Evolutionary conservation across 768 basidiomycete species (phyloP).

Genomic region (Boletus rubroflammeus): DNA sequence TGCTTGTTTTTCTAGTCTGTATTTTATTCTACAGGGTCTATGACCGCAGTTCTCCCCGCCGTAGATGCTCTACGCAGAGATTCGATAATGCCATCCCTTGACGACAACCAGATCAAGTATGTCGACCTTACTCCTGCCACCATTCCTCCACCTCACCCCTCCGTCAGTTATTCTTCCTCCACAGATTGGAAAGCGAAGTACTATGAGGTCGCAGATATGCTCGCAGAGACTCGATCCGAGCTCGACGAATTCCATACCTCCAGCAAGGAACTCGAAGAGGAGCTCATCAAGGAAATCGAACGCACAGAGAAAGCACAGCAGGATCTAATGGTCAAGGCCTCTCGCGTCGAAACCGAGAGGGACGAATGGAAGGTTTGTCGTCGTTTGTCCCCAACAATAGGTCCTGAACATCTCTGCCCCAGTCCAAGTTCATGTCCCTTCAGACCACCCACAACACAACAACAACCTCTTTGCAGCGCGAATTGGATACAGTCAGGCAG

Average conservation of each 20-base stretch:
- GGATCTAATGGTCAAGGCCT: constrained; percentile 70
- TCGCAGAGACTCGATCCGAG: constrained; percentile 78
- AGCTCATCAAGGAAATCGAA: constrained; percentile 87
- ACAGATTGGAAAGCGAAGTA: constrained; percentile 79
- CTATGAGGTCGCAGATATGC: constrained; percentile 79
- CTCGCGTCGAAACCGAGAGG: constrained; percentile 67
- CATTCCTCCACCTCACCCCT: constrained; percentile 16
- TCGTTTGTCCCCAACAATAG: background rate
- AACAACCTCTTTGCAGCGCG: constrained; percentile 85
- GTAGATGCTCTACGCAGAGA: constrained; percentile 58
- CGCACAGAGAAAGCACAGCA: constrained; percentile 82
- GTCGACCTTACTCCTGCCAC: constrained; percentile 13
- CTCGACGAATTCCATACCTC: constrained; percentile 85
- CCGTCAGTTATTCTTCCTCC: constrained; percentile 50
- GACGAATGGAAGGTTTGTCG: constrained; percentile 89
- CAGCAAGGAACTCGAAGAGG: constrained; percentile 89
- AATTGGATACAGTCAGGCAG: constrained; percentile 78
- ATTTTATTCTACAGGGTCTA: constrained; percentile 27
- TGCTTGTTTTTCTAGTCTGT: constrained; percentile 22
- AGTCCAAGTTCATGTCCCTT: constrained; percentile 83
- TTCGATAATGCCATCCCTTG: constrained; percentile 53
- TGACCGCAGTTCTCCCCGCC: constrained; percentile 65
- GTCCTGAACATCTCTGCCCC: constrained; percentile 10
- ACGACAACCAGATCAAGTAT: constrained; percentile 65
- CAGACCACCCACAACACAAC: constrained; percentile 91